Evolutionary conservation across 1,139 yeast species (phyloP), one percentile per base, ranked within the genome.

Genomic region (Pichia sp.): DNA sequence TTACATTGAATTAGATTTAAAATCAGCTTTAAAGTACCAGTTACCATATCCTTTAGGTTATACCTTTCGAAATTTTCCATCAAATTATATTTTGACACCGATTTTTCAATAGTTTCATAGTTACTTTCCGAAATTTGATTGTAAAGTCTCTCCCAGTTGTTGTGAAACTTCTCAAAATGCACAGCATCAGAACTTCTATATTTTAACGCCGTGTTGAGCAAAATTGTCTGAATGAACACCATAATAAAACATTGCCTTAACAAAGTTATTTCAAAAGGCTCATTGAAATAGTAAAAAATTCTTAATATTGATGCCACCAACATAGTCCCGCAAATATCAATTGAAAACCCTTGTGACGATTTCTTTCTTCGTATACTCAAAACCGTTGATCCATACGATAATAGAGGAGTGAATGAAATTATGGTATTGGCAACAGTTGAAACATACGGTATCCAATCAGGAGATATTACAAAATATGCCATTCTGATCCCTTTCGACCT

Each of bases 251-350:
- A 78, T 60, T 88, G 97, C 48, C 90, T 65, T 39, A 87, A 67
- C 36, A 88, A 64, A 3, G 95, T 76, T 23, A 75, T 63, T 59
- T 88, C 96, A 60, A 81, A 88, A 0, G 95, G 95, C 39, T 81
- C 75, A 43, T 87, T 80, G 50, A 81, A 64, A 65, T 83, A 88
- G 66, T 85, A 88, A 45, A 79, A 77, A 27, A 88, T 79, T 51
- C 95, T 71, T 38, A 87, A 65, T 4, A 81, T 76, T 41, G 87
- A 77, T 1, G 95, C 84, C 55, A 86, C 71, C 49, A 88, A 63
- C 95, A 88, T 87, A 9, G 95, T 85, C 16, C 90, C 92, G 64
- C 96, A 88, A 11, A 88, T 84, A 62, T 88, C 97, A 27, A 87
- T 70, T 6, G 94, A 81, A 59, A 87, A 87, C 31, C 97, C 97